phyloP scores from a whole-genome alignment of 164 flowering plant genomes.

The Buxus sempervirens region DNA sequence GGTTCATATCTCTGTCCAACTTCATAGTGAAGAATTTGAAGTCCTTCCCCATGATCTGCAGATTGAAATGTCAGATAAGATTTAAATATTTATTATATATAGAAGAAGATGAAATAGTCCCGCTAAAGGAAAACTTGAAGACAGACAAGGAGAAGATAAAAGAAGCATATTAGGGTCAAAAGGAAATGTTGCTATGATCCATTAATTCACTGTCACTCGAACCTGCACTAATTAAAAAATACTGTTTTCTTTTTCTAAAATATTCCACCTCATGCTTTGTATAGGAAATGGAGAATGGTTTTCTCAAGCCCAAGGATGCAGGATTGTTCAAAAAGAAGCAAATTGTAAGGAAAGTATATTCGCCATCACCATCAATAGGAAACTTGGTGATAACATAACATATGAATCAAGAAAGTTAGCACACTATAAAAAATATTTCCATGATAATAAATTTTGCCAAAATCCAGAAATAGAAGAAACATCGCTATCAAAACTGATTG shows the following conservation, averaged over 20 bases:
- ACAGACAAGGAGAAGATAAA: not conserved
- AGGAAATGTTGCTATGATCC: not conserved
- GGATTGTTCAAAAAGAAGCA: not conserved
- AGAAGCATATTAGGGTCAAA: not conserved
- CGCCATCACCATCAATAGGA: not conserved
- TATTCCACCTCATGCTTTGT: not conserved
- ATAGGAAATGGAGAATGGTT: not conserved
- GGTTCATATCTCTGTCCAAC: slow-evolving; percentile 93
- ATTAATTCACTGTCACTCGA: not conserved
- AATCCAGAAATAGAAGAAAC: no score
- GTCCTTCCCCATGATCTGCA: slow-evolving; percentile 98
- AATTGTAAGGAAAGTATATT: not conserved
- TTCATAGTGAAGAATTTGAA: slow-evolving; percentile 92
- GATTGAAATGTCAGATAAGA: slow-evolving; percentile 6
- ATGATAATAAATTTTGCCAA: no score
- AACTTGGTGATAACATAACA: not conserved
- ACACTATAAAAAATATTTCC: no score
- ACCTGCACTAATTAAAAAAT: not conserved
- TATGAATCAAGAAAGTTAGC: no score
- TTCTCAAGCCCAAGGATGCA: not conserved
- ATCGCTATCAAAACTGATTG: no score
- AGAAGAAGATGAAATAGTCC: not conserved
- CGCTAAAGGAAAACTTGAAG: not conserved
- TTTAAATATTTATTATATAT: not conserved
- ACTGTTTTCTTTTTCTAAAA: not conserved